Evolutionary conservation across 148 eudicot genomes (phyloP), one percentile per base, ranked within the genome.

Genomic region (Silene uniflora): DNA sequence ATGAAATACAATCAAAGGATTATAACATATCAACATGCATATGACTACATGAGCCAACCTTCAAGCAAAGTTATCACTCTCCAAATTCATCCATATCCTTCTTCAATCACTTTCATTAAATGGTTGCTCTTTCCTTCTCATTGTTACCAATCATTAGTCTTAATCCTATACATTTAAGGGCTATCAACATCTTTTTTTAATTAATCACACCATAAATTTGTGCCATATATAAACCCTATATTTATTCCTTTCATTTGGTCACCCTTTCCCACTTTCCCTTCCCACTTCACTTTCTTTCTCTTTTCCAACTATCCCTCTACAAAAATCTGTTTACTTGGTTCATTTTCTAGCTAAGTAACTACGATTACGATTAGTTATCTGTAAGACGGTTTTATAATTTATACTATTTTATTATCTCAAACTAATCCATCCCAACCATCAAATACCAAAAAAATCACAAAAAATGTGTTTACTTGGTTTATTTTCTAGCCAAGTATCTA

Each of bases 321-420:
- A 64, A 72, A 58, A 58, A 52, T 79, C 71, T 69, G n/a, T 79
- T 75, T 61, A 23, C 22, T 73, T 61, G 4, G 56, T 21, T 24
- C 12, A n/a, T 64, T 55, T 19, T 18, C 67, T 29, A 29, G 18
- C 56, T 52, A 52, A 52, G 11, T 22, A 71, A 71, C 1, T 39
- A 39, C 8, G 8, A 39, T 39, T 5, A 5, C 44, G 44, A 39
- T 39, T 32, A 2, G 35, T 32, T 5, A 2, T 32, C 5, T 32
- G 35, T 32, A 32, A 32, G 0, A 32, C 35, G 35, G 35, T 32
- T 32, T 32, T 32, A 32, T 32, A 32, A 32, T 32, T 32, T 32
- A 32, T 32, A 32, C 29, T 27, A 27, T 1, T 27, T 1, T 27
- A 27, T 27, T 27, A 2, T 27, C 29, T 27, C 29, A 27, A 27